Conservation (phyloP, 495 filamentous ascomycete genomes). For the Penicillium desertorum region DNA sequence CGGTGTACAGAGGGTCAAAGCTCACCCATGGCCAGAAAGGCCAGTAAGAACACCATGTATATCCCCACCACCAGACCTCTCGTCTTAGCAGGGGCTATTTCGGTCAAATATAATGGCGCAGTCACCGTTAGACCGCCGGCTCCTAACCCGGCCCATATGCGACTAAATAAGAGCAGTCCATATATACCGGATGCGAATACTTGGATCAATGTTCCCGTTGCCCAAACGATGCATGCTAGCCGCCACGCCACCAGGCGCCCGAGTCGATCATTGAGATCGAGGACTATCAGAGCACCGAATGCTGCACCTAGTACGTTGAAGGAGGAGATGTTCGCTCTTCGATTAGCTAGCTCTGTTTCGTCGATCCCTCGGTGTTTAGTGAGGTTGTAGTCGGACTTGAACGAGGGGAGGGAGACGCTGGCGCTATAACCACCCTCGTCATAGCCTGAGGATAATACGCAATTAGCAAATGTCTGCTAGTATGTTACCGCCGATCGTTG, state of each 20-base stretch:
- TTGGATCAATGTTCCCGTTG: slow-evolving; percentile 43
- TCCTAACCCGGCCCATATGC: slow-evolving; percentile 48
- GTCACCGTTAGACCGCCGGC: slow-evolving; percentile 51
- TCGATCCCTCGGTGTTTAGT: slow-evolving; percentile 36
- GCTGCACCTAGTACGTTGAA: slow-evolving; percentile 48
- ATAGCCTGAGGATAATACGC: slow-evolving; percentile 33
- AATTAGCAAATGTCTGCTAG: slow-evolving; percentile 3
- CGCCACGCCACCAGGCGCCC: slow-evolving; percentile 44
- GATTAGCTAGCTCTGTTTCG: slow-evolving; percentile 39
- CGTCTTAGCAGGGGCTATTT: slow-evolving; percentile 50
- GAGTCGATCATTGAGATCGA: slow-evolving; percentile 45
- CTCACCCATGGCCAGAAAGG: slow-evolving; percentile 42
- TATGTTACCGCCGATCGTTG: not conserved
- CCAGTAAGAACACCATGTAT: slow-evolving; percentile 50
- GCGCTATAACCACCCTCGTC: slow-evolving; percentile 51
- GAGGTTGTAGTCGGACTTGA: slow-evolving; percentile 44
- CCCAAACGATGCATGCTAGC: slow-evolving; percentile 41
- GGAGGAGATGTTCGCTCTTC: slow-evolving; percentile 47
- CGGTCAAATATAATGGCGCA: slow-evolving; percentile 51
- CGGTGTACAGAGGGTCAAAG: not conserved
- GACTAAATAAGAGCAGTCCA: slow-evolving; percentile 45
- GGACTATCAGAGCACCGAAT: slow-evolving; percentile 39
- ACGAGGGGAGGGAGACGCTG: slow-evolving; percentile 41
- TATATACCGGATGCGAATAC: slow-evolving; percentile 46
- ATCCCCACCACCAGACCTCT: slow-evolving; percentile 51